Evolutionary conservation across 2,329 filamentous ascomycete genomes (phyloP), one percentile per base, ranked within the genome.

Genomic region (Penicillium sp.): DNA sequence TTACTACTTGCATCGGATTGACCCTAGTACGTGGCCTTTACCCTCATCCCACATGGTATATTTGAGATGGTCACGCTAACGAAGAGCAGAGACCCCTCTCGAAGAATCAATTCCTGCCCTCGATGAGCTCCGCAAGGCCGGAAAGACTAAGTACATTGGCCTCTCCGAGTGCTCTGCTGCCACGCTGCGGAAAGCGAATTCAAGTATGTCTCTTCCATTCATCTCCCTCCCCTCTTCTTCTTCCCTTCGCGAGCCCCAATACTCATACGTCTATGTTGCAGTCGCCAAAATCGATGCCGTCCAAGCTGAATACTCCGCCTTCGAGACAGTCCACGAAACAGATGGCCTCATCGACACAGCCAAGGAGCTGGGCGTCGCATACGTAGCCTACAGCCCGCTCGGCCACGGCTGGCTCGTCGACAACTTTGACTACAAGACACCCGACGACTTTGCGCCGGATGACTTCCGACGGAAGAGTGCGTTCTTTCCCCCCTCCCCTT

Each of bases 91-190:
- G 13, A 84, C 82, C 0, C 79, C 80, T 0, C 73, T 84, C 0
- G 78, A 82, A 55, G 80, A 83, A 48, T 83, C 82, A 0, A 83
- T 84, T 35, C 63, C 75, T 0, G 79, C 81, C 0, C 76, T 84
- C 0, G 81, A 84, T 61, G 76, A 78, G 55, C 75, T 84, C 55
- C 79, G 81, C 46, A 78, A 76, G 58, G 75, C 76, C 0, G 80
- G 81, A 5, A 83, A 82, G 69, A 82, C 80, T 17, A 82, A 82
- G 68, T 82, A 81, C 56, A 83, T 83, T 54, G 81, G 80, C 13
- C 73, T 83, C 0, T 82, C 80, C 0, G 81, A 83, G 58, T 82
- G 80, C 63, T 83, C 81, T 2, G 79, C 80, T 0, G 69, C 69
- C 1, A 83, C 81, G 0, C 65, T 83, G 5, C 77, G 79, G 23